phyloP scores from a whole-genome alignment of 306 rosid species.

The Senna siamea region DNA sequence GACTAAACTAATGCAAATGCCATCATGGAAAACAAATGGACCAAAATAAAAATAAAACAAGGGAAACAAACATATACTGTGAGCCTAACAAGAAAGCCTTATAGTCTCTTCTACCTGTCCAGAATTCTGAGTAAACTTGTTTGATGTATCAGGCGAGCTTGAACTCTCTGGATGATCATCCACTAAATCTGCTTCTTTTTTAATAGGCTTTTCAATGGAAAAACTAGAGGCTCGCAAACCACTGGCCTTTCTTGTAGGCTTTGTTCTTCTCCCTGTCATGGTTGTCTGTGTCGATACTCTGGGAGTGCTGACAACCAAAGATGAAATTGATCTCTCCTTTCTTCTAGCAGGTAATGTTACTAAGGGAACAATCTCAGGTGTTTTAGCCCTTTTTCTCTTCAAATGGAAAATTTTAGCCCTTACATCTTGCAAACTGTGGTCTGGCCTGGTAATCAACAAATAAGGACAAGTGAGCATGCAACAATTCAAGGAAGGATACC shows the following conservation, averaged over 20 bases:
- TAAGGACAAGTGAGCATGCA: conserved; percentile 23
- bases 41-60: background rate
- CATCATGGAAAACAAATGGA: conserved; percentile 29
- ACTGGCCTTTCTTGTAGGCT: conserved; percentile 63
- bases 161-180: conserved; percentile 54
- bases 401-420: conserved; percentile 73
- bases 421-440: conserved; percentile 64
- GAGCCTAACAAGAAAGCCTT: conserved; percentile 25
- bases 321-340: conserved; percentile 74
- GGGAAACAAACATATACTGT: conserved; percentile 6
- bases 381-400: conserved; percentile 51
- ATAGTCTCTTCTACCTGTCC: conserved; percentile 52
- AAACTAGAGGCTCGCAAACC: conserved; percentile 51
- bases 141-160: conserved; percentile 54
- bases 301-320: conserved; percentile 73
- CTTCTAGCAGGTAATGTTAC: conserved; percentile 57
- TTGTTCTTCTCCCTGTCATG: conserved; percentile 66
- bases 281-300: conserved; percentile 57
- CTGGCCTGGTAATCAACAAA: conserved; percentile 62
- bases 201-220: conserved; percentile 51
- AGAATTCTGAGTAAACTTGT: conserved; percentile 49
- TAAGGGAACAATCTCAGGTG: conserved; percentile 50
- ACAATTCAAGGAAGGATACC: background rate
- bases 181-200: conserved; percentile 52
- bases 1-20: conserved; percentile 24